Conservation (phyloP, 2,329 filamentous ascomycete species). For the Dothistroma pini region DNA sequence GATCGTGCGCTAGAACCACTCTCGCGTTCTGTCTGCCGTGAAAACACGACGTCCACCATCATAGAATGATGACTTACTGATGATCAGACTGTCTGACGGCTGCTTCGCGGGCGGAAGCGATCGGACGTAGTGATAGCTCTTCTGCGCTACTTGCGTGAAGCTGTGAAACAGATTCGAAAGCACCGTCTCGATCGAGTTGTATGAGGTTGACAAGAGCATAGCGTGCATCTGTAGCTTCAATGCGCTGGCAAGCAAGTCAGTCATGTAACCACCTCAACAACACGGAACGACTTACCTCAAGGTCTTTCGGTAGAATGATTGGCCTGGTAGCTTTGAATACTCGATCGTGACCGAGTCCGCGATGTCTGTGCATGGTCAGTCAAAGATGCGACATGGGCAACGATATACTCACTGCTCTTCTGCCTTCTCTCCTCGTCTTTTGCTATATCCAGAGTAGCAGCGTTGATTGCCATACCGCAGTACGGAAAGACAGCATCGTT, state of each 20-base stretch:
- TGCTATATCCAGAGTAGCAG: conserved; percentile 66
- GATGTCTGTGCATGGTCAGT: conserved; percentile 43
- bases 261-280: background rate
- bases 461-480: conserved; percentile 77
- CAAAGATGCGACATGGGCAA: conserved; percentile 10
- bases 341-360: conserved; percentile 78
- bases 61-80: conserved; percentile 42
- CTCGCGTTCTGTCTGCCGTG: conserved; percentile 1
- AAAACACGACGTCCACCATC: background rate
- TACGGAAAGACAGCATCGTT: conserved; percentile 68
- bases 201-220: conserved; percentile 76
- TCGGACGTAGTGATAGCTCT: conserved; percentile 59
- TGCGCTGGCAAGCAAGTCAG: conserved; percentile 38
- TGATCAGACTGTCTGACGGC: conserved; percentile 59
- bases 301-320: conserved; percentile 75
- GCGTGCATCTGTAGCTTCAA: conserved; percentile 83
- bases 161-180: conserved; percentile 70
- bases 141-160: conserved; percentile 74
- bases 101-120: conserved; percentile 57
- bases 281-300: conserved; percentile 42
- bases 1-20: conserved; percentile 7
- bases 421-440: conserved; percentile 60
- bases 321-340: conserved; percentile 65
- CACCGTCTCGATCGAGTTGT: conserved; percentile 69
- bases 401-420: conserved; percentile 47